Evolutionary conservation across 768 basidiomycete species (phyloP).

Genomic region (Suillus subalutaceus): DNA sequence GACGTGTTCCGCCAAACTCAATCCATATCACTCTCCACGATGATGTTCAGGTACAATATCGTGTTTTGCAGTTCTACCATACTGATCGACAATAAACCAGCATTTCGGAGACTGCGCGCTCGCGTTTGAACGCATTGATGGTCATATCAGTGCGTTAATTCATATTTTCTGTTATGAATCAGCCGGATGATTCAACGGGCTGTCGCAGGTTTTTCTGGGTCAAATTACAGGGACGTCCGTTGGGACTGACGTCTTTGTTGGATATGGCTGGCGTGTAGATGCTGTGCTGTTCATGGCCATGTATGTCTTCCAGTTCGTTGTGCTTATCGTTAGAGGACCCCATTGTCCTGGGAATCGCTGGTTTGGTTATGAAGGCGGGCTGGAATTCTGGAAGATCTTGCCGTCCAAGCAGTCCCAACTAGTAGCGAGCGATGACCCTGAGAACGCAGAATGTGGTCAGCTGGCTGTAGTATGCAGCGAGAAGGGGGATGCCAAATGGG

Average conservation of each 20-base stretch:
- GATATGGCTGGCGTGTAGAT: constrained; percentile 41
- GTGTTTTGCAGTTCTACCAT: constrained; percentile 16
- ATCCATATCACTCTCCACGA: constrained; percentile 36
- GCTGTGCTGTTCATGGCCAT: constrained; percentile 36
- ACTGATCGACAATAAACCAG: constrained; percentile 15
- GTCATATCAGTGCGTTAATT: constrained; percentile 26
- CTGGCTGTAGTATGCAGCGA: not conserved
- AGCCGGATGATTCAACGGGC: not conserved
- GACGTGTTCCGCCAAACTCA: constrained; percentile 43
- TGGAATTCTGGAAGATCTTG: constrained; percentile 15
- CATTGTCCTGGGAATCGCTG: constrained; percentile 41
- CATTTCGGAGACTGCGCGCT: constrained; percentile 28
- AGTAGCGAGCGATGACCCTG: not conserved
- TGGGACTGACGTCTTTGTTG: constrained; percentile 42
- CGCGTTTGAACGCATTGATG: constrained; percentile 31
- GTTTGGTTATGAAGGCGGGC: constrained; percentile 66
- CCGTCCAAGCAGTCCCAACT: not conserved
- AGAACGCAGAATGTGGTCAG: not conserved
- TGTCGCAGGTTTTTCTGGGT: constrained; percentile 31
- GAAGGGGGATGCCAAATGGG: too few relatives aligned
- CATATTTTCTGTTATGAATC: not conserved
- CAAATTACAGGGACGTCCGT: constrained; percentile 47
- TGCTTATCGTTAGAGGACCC: constrained; percentile 43
- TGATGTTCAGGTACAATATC: constrained; percentile 14
- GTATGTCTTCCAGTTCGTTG: constrained; percentile 34